A percentile compares a stretch with the other conserved stretches of the same genome.
Conservation (phyloP, 805 yeast species). For the Kuraishia capsulata region DNA sequence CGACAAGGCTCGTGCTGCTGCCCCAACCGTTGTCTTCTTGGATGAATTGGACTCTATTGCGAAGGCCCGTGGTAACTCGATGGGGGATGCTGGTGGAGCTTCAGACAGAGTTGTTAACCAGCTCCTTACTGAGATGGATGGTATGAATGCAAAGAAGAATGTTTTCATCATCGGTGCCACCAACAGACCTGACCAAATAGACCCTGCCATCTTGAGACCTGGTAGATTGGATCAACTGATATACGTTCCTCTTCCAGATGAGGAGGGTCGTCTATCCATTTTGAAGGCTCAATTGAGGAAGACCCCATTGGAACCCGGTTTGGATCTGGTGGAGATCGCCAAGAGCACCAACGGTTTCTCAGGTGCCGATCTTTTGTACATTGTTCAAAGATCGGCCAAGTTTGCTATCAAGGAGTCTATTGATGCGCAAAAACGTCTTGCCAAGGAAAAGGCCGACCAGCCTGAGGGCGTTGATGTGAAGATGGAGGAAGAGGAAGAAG, state of each 20-base stretch:
- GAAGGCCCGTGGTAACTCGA: conserved; percentile 87
- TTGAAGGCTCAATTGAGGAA: conserved; percentile 94
- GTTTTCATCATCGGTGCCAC: conserved; percentile 99
- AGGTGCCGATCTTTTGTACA: conserved; percentile 97
- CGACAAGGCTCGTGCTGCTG: conserved; percentile 98
- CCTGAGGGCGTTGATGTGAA: conserved; percentile 36
- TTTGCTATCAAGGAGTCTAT: conserved; percentile 97
- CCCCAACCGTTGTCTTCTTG: conserved; percentile 97
- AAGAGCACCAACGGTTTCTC: conserved; percentile 95
- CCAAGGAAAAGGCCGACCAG: conserved; percentile 43
- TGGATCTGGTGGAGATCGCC: conserved; percentile 82
- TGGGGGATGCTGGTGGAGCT: conserved; percentile 95
- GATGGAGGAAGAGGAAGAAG: conserved; percentile 32
- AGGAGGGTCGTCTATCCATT: conserved; percentile 85
- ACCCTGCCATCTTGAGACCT: conserved; percentile 97
- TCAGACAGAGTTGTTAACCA: conserved; percentile 95
- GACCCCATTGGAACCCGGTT: conserved; percentile 96
- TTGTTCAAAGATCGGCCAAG: conserved; percentile 98
- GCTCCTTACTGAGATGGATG: conserved; percentile 97
- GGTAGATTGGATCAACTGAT: conserved; percentile 98
- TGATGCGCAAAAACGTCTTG: conserved; percentile 59
- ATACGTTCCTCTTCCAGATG: conserved; percentile 98
- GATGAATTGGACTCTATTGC: conserved; percentile 98
- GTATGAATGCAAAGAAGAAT: conserved; percentile 99
- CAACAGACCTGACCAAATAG: conserved; percentile 98